phyloP scores from a whole-genome alignment of 1,284 basidiomycete species.

The Trichosporon asahii region DNA sequence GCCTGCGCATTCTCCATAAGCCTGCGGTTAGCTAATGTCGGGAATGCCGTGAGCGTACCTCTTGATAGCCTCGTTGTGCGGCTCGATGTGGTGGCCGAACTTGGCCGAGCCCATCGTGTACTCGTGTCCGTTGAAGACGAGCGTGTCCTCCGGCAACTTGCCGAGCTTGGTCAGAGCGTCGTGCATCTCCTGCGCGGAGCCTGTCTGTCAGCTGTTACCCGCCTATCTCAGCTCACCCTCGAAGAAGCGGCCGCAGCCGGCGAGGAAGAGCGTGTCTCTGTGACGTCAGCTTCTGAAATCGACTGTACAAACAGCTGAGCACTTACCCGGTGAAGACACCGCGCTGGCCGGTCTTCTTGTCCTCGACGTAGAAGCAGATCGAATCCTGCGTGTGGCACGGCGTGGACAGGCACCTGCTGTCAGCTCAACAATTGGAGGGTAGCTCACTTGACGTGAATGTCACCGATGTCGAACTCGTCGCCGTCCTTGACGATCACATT shows the following conservation, averaged over 20 bases:
- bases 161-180: slow-evolving; percentile 70
- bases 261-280: slow-evolving; percentile 88
- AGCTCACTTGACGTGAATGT: slow-evolving; percentile 65
- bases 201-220: slow-evolving; percentile 44
- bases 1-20: slow-evolving; percentile 42
- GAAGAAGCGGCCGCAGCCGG: slow-evolving; percentile 95
- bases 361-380: slow-evolving; percentile 80
- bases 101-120: slow-evolving; percentile 67
- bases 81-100: slow-evolving; percentile 47
- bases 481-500: slow-evolving; percentile 73
- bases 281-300: neutral
- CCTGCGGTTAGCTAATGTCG: slow-evolving; percentile 19
- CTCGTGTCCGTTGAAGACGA: slow-evolving; percentile 89
- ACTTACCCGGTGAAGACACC: slow-evolving; percentile 82
- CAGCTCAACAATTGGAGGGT: neutral
- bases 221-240: slow-evolving; percentile 54
- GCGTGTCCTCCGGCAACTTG: slow-evolving; percentile 72
- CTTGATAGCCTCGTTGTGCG: slow-evolving; percentile 44
- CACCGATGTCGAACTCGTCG: slow-evolving; percentile 70
- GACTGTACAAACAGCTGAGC: no score
- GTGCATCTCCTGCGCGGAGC: slow-evolving; percentile 80
- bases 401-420: slow-evolving; percentile 71
- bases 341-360: slow-evolving; percentile 60
- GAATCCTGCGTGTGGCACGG: slow-evolving; percentile 97
- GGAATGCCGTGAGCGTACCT: slow-evolving; percentile 26